A percentile compares a stretch with the other conserved stretches of the same genome.
Evolutionary conservation across 176 grass and related monocot genomes (phyloP).

Genomic region (Neostapfia colusana): DNA sequence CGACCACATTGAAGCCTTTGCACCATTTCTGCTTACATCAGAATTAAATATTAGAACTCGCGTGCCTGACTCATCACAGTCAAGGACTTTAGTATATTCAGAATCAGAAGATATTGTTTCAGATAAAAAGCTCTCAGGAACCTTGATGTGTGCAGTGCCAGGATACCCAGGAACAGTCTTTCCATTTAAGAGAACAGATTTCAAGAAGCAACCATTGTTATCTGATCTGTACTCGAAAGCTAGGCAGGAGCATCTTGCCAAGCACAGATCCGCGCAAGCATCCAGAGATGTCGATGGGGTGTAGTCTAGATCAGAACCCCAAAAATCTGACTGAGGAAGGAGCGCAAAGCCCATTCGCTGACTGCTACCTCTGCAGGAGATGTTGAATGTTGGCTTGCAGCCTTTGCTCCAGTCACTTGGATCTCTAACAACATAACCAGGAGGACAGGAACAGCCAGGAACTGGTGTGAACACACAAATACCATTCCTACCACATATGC

Average conservation of each 20-base stretch:
- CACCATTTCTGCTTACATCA: not conserved
- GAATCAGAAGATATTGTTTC: not conserved
- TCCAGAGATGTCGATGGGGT: not conserved
- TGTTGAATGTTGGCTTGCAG: constrained; percentile 28
- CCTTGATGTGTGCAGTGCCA: constrained; percentile 27
- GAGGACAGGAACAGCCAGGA: constrained; percentile 32
- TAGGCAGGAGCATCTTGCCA: constrained; percentile 12
- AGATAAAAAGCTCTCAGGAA: constrained; percentile 15
- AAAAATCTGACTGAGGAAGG: constrained; percentile 40
- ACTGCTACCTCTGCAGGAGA: not conserved
- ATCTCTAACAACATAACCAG: constrained; percentile 31
- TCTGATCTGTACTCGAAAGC: constrained; percentile 29
- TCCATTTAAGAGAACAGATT: constrained; percentile 46
- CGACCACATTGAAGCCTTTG: constrained; percentile 11
- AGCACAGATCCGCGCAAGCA: constrained; percentile 6
- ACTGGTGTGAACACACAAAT: constrained; percentile 28
- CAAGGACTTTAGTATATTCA: not conserved
- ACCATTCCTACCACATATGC: constrained; percentile 48
- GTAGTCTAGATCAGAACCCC: constrained; percentile 40
- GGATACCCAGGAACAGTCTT: constrained; percentile 15
- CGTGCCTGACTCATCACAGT: not conserved
- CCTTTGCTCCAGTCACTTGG: constrained; percentile 41
- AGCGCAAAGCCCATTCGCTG: not conserved
- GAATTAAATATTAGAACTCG: constrained; percentile 6
- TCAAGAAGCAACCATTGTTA: constrained; percentile 27